Conservation (phyloP, 1,284 basidiomycete genomes). For the Irpex sp. region DNA sequence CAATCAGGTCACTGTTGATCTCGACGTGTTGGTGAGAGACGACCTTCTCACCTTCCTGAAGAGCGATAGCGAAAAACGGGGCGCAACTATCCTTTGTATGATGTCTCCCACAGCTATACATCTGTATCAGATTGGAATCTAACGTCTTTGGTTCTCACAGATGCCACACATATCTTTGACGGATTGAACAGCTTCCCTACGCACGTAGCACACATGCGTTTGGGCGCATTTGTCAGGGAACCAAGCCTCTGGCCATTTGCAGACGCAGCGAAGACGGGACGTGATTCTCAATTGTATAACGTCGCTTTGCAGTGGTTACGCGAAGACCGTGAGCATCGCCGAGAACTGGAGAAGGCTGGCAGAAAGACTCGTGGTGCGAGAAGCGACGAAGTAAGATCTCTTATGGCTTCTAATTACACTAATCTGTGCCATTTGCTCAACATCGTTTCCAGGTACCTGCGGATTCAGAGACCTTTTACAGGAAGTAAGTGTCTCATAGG, state of each 20-base stretch:
- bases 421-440: conserved; percentile 5
- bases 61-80: conserved; percentile 75
- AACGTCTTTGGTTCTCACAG: conserved; percentile 34
- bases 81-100: conserved; percentile 89
- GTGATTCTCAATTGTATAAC: conserved; percentile 55
- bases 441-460: conserved; percentile 41
- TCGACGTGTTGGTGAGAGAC: conserved; percentile 95
- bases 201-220: conserved; percentile 84
- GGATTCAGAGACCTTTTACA: conserved; percentile 88
- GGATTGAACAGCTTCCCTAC: conserved; percentile 86
- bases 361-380: conserved; percentile 71
- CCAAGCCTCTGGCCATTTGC: conserved; percentile 67
- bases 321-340: conserved; percentile 71
- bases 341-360: conserved; percentile 55
- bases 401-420: neutral
- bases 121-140: neutral
- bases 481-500: conserved; percentile 54
- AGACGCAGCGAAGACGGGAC: conserved; percentile 13
- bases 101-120: conserved; percentile 14
- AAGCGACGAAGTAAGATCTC: conserved; percentile 47
- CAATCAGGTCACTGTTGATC: conserved; percentile 87
- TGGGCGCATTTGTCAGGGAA: conserved; percentile 68
- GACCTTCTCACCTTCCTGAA: conserved; percentile 89
- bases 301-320: conserved; percentile 83
- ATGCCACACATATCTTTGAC: conserved; percentile 96